These are phyloP conservation scores for Groenewaldozyma tartarivorans DNA, from an alignment of 805 yeast species.

Conservation along the genomic window DNA sequence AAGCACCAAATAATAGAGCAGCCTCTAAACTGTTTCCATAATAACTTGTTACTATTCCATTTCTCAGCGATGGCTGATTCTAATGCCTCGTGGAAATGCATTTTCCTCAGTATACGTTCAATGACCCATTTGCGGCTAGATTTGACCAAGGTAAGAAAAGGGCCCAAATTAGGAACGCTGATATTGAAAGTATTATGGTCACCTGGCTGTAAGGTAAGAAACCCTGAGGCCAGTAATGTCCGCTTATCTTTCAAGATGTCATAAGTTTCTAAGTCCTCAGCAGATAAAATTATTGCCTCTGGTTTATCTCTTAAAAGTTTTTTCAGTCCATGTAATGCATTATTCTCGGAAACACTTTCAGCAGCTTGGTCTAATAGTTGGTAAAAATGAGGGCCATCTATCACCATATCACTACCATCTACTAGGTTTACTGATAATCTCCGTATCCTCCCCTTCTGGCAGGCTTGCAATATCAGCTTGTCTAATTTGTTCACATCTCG, in stretches of 20 bases:
- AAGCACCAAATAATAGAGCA: conserved; percentile 43
- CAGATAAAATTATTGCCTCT: conserved; percentile 19
- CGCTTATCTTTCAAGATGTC: conserved; percentile 10
- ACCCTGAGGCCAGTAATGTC: conserved; percentile 24
- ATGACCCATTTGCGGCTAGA: conserved; percentile 28
- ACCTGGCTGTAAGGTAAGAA: conserved; percentile 27
- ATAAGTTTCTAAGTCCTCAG: conserved; percentile 17
- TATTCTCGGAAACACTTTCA: conserved; percentile 3
- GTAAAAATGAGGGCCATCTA: conserved; percentile 19
- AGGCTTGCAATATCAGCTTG: conserved; percentile 21
- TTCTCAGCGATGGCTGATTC: conserved; percentile 25
- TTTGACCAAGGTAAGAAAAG: conserved; percentile 25
- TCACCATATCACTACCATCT: conserved; percentile 26
- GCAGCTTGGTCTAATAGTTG: conserved; percentile 3
- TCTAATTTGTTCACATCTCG: conserved; percentile 30
- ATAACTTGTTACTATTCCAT: conserved; percentile 21
- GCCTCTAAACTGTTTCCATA: conserved; percentile 42
- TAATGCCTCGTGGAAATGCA: conserved; percentile 29
- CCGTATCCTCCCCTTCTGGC: conserved; percentile 20
- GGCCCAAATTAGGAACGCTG: conserved; percentile 30
- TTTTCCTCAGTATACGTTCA: conserved; percentile 20
- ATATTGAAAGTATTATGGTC: conserved; percentile 23
- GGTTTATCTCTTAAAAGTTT: conserved; percentile 21
- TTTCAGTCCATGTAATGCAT: conserved; percentile 12
- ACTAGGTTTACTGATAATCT: conserved; percentile 22